A percentile compares a stretch with the other conserved stretches of the same genome.
Conservation (phyloP, 1,139 yeast species). For the Kodamaea plutei region DNA sequence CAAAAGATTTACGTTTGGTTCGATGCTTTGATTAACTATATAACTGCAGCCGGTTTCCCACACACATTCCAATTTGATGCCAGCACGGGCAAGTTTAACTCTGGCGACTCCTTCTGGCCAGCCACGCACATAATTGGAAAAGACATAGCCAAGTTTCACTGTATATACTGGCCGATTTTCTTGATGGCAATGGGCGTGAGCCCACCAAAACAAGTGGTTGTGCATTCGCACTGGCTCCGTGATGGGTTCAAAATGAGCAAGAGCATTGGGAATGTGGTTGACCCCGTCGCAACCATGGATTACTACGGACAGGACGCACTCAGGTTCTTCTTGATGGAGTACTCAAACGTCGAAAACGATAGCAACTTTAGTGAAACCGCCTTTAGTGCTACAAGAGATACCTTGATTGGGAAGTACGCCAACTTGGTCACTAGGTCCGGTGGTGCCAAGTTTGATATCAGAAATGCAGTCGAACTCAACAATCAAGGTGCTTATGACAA, state of each 20-base stretch:
- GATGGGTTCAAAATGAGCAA: slow-evolving; percentile 93
- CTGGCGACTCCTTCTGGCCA: slow-evolving; percentile 41
- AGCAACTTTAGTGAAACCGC: slow-evolving; percentile 69
- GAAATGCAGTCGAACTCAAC: slow-evolving; percentile 33
- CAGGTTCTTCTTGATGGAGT: slow-evolving; percentile 72
- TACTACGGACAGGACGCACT: slow-evolving; percentile 70
- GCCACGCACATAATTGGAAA: slow-evolving; percentile 86
- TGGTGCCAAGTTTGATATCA: slow-evolving; percentile 61
- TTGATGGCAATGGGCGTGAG: slow-evolving; percentile 75
- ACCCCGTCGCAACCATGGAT: slow-evolving; percentile 63
- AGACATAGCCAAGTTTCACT: slow-evolving; percentile 84
- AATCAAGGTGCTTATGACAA: slow-evolving; percentile 19
- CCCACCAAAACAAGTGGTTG: slow-evolving; percentile 70
- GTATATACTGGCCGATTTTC: slow-evolving; percentile 93
- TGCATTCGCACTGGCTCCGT: slow-evolving; percentile 93
- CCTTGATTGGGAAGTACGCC: slow-evolving; percentile 77
- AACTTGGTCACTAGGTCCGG: slow-evolving; percentile 73
- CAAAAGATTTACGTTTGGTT: slow-evolving; percentile 96
- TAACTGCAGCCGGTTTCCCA: slow-evolving; percentile 73
- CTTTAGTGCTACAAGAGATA: slow-evolving; percentile 54
- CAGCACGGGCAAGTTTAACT: slow-evolving; percentile 5
- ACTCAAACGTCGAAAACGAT: slow-evolving; percentile 72
- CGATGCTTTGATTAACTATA: slow-evolving; percentile 85
- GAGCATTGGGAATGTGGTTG: slow-evolving; percentile 92
- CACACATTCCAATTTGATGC: slow-evolving; percentile 11